Conservation (phyloP, 768 basidiomycete genomes). For the Lactarius quietus region DNA sequence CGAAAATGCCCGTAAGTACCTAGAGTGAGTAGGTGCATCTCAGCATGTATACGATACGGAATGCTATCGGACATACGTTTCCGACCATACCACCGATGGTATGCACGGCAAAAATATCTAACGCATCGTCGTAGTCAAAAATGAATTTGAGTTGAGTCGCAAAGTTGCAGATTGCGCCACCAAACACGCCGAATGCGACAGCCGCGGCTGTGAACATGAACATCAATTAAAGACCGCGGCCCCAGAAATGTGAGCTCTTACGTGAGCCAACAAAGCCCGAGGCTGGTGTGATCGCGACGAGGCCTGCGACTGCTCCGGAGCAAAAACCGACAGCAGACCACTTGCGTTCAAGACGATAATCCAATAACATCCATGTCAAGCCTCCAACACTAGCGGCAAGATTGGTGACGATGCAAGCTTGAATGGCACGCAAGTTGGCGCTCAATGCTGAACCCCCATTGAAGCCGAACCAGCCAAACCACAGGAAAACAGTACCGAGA, state of each 20-base stretch:
- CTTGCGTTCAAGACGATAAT: constrained; percentile 89
- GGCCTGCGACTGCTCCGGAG: constrained; percentile 87
- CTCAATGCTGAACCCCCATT: constrained; percentile 90
- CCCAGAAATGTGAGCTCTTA: constrained; percentile 37
- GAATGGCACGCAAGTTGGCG: constrained; percentile 82
- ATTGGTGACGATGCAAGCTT: constrained; percentile 93
- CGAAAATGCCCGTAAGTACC: constrained; percentile 31
- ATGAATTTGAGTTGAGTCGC: constrained; percentile 93
- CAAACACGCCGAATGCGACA: constrained; percentile 80
- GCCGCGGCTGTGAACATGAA: constrained; percentile 55
- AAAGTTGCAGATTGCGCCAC: constrained; percentile 85
- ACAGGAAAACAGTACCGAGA: constrained; percentile 90
- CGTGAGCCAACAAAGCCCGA: constrained; percentile 79
- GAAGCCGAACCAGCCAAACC: constrained; percentile 97
- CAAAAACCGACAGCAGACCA: constrained; percentile 96
- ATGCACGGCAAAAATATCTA: constrained; percentile 90
- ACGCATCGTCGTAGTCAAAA: constrained; percentile 69
- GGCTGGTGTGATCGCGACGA: constrained; percentile 86
- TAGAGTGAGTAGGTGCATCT: constrained; percentile 28
- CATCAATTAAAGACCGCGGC: constrained; percentile 9
- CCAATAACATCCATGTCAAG: constrained; percentile 91
- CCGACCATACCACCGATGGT: constrained; percentile 75
- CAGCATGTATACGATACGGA: not conserved
- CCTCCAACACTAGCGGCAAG: constrained; percentile 87
- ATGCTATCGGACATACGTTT: constrained; percentile 39